phyloP scores from a whole-genome alignment of 805 yeast genomes.

The Saturnispora hagleri region DNA sequence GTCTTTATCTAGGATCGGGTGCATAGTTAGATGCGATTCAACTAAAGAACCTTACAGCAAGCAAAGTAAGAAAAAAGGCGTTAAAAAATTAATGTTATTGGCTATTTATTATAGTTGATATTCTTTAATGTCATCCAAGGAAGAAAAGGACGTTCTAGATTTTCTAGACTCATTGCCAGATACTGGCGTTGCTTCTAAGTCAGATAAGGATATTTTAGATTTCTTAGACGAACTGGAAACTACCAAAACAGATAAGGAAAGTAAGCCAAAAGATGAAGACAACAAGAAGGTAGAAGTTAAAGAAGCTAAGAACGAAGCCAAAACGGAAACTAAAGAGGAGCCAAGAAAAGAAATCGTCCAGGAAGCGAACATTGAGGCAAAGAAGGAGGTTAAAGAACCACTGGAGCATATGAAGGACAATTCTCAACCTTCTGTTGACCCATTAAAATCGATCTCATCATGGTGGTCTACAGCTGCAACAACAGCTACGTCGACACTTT shows the following conservation, averaged over 20 bases:
- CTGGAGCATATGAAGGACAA: conserved; percentile 15
- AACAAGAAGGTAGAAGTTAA: not conserved
- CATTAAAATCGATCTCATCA: conserved; percentile 52
- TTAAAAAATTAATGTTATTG: not conserved
- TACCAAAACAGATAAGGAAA: conserved; percentile 1
- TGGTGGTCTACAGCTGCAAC: conserved; percentile 73
- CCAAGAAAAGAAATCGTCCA: not conserved
- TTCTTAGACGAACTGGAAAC: conserved; percentile 55
- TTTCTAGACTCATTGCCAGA: conserved; percentile 69
- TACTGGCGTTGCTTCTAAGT: conserved; percentile 25
- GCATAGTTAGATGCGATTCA: conserved; percentile 13
- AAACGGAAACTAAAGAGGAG: not conserved
- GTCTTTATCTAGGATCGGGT: conserved; percentile 22
- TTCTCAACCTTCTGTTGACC: conserved; percentile 32
- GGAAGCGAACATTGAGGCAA: not conserved
- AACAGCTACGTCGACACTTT: conserved; percentile 50
- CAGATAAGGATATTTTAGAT: conserved; percentile 44
- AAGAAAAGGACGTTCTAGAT: conserved; percentile 69
- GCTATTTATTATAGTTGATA: not conserved
- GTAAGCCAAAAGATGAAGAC: not conserved
- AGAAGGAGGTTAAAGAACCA: not conserved
- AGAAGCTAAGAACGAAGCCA: not conserved
- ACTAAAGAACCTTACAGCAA: not conserved
- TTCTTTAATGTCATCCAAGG: not conserved
- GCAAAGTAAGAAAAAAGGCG: not conserved